Base-by-base conservation (phyloP, 352 stramenopile species). In the Phytophthora pluvialis region DNA sequence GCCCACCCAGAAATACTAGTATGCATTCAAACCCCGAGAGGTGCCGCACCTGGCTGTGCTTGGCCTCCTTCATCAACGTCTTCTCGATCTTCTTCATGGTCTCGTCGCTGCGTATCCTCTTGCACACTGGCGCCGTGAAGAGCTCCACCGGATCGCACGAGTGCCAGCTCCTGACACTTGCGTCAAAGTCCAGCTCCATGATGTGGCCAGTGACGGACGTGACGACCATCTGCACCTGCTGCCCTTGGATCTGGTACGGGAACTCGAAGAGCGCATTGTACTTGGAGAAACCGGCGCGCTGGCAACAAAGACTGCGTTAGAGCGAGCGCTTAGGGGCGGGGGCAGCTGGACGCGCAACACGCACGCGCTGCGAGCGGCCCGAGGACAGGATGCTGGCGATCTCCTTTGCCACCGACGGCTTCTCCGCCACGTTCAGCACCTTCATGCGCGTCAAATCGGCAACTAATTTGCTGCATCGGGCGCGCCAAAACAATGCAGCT, bases 371-470 rank as follows among this genome's bases (percentile, higher is more conserved):
- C 8, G 53, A 77, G 28, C 66, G 62, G 28, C 89, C 77, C 9
- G 73, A 70, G 6, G 80, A 96, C 84, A 99, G 74, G 63, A 99
- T 99, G 64, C 77, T 67, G 51, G 97, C 88, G 64, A 99, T 93
- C 50, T 98, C 93, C 72, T 98, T 98, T 42, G 98, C 98, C 54
- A 99, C 98, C 13, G 92, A 99, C 43, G 97, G 97, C 84, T 99
- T 99, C 89, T 99, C 98, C 38, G 98, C 98, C 46, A 99, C 97
- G 75, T 99, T 99, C 15, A 99, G 87, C 66, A 94, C 88, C 32
- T 83, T 85, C 88, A 94, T 96, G 15, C 28, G 40, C 11, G 35
- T 36, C 21, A 49, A 8, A 54, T 25, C 38, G 3, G 36, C 46
- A 52, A 48, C 9, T 32, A 40, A 52, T 51, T 47, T 40, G 8